These are phyloP conservation scores for Gomphus sp. DNA, from an alignment of 1,284 basidiomycete species.

Conservation along the genomic window DNA sequence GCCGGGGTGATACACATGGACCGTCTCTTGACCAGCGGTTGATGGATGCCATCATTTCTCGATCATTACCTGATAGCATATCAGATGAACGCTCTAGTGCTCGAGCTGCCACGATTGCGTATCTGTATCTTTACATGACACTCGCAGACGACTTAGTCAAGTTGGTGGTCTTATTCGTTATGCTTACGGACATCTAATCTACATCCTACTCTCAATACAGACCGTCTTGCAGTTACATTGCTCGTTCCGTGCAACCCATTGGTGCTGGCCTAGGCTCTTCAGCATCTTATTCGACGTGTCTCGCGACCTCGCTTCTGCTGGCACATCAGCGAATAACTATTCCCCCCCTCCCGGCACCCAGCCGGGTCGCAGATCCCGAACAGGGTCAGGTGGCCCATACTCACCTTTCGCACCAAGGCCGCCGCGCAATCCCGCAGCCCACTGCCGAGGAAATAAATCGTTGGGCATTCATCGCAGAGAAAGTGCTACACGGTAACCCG, in stretches of 20 bases:
- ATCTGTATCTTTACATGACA: conserved; percentile 92
- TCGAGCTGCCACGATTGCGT: conserved; percentile 68
- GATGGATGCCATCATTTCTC: conserved; percentile 54
- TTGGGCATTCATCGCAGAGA: conserved; percentile 95
- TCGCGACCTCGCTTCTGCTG: conserved; percentile 78
- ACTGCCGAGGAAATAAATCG: conserved; percentile 76
- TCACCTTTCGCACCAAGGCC: conserved; percentile 55
- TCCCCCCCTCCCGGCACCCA: conserved; percentile 38
- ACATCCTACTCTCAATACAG: conserved; percentile 24
- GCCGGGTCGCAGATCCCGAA: conserved; percentile 26
- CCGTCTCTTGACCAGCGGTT: conserved; percentile 63
- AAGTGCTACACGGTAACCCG: conserved; percentile 95
- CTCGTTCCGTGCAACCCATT: conserved; percentile 93
- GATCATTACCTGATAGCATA: conserved; percentile 36
- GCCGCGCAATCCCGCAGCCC: conserved; percentile 47
- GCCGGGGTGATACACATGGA: conserved; percentile 46
- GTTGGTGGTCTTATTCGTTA: conserved; percentile 29
- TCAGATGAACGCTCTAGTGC: conserved; percentile 39
- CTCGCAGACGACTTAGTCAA: conserved; percentile 47
- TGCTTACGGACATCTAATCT: not conserved
- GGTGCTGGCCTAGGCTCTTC: conserved; percentile 98
- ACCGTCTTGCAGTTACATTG: conserved; percentile 69
- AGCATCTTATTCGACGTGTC: conserved; percentile 88
- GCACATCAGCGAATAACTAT: conserved; percentile 51
- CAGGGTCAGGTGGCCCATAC: conserved; percentile 37